Conservation (phyloP, 2,329 filamentous ascomycete genomes). For the Paramyrothecium roridum region DNA sequence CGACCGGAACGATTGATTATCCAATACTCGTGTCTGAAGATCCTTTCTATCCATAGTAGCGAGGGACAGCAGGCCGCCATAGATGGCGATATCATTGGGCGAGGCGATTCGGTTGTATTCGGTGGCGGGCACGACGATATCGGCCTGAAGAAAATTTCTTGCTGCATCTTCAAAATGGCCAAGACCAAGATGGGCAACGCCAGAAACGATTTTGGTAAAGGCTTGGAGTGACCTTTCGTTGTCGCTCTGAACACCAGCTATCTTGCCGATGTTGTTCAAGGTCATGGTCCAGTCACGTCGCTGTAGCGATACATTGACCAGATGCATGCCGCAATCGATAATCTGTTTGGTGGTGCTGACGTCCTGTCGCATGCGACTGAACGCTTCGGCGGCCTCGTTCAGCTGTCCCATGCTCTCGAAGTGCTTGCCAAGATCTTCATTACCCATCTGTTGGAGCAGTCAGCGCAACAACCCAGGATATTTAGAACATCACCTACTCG, state of each 20-base stretch:
- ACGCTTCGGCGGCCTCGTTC: conserved; percentile 70
- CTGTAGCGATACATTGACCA: conserved; percentile 73
- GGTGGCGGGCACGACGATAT: conserved; percentile 44
- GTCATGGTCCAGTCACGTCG: conserved; percentile 75
- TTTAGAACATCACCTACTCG: conserved; percentile 48
- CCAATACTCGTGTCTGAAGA: conserved; percentile 72
- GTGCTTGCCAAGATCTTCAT: conserved; percentile 87
- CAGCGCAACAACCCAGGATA: conserved; percentile 6
- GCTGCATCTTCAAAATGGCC: conserved; percentile 62
- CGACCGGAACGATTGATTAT: conserved; percentile 75
- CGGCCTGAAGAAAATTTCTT: conserved; percentile 62
- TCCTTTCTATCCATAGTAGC: conserved; percentile 82
- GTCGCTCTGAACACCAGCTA: conserved; percentile 49
- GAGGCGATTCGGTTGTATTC: conserved; percentile 71
- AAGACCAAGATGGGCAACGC: conserved; percentile 47
- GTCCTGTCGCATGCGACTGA: conserved; percentile 83
- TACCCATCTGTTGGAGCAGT: conserved; percentile 67
- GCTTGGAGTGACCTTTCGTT: conserved; percentile 43
- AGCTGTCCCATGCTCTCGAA: conserved; percentile 77
- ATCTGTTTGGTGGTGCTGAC: conserved; percentile 82
- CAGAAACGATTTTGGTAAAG: conserved; percentile 48
- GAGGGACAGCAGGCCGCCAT: conserved; percentile 85
- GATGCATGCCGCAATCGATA: conserved; percentile 74
- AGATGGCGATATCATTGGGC: conserved; percentile 86
- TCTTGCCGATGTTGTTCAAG: conserved; percentile 58